A percentile compares a stretch with the other conserved stretches of the same genome.
These are phyloP conservation scores for Epichloe uncinata DNA, from an alignment of 2,329 filamentous ascomycete genomes.

Conservation along the genomic window DNA sequence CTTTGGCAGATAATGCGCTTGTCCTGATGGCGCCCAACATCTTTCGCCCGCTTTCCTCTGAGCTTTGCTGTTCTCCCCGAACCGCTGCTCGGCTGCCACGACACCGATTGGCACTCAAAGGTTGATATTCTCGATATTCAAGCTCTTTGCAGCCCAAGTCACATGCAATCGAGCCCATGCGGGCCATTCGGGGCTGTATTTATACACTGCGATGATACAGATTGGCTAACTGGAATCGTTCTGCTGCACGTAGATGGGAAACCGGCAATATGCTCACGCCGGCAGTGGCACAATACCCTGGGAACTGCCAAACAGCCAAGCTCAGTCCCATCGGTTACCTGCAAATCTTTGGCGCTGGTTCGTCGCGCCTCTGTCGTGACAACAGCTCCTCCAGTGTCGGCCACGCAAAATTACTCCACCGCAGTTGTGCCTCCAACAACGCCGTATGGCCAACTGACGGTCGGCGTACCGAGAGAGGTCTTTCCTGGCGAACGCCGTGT, in stretches of 20 bases:
- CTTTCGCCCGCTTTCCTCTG: constrained; percentile 20
- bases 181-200: background rate
- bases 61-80: constrained; percentile 15
- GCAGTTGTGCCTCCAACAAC: constrained; percentile 28
- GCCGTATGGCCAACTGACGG: constrained; percentile 59
- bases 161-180: background rate
- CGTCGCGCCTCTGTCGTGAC: constrained; percentile 24
- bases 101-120: constrained; percentile 12
- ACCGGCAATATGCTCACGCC: constrained; percentile 13
- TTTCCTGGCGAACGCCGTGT: constrained; percentile 69
- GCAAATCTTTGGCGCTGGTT: constrained; percentile 22
- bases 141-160: background rate
- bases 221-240: background rate
- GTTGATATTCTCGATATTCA: constrained; percentile 5
- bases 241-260: constrained; percentile 7
- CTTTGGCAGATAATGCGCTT: constrained; percentile 17
- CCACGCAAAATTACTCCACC: constrained; percentile 25
- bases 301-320: constrained; percentile 15
- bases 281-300: constrained; percentile 27
- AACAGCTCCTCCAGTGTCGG: constrained; percentile 13
- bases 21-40: constrained; percentile 22
- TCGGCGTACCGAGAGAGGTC: constrained; percentile 71
- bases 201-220: constrained; percentile 1
- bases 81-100: constrained; percentile 14
- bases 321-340: constrained; percentile 15